Evolutionary conservation across 2,329 filamentous ascomycete genomes (phyloP).

Genomic region (Cercospora citrullina): DNA sequence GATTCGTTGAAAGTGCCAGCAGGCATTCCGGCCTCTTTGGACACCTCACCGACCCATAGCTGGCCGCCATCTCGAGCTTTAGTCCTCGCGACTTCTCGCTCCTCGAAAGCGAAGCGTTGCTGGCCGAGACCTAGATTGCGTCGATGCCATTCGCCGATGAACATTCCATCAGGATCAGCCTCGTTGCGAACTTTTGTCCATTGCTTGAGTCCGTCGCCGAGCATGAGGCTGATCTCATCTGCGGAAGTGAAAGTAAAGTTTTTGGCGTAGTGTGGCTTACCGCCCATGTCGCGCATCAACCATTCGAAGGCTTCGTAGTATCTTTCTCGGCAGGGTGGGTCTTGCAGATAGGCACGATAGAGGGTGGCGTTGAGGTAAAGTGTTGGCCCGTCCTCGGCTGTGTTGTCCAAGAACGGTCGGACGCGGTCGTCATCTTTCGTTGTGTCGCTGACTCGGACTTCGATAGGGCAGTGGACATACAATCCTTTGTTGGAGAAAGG

Average conservation of each 20-base stretch:
- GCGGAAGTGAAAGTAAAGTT: slow-evolving; percentile 69
- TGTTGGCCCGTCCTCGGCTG: slow-evolving; percentile 66
- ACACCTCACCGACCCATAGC: slow-evolving; percentile 39
- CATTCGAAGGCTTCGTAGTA: slow-evolving; percentile 92
- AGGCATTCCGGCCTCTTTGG: slow-evolving; percentile 6
- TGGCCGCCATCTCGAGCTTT: slow-evolving; percentile 47
- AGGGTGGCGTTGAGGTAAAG: slow-evolving; percentile 89
- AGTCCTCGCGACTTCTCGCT: slow-evolving; percentile 43
- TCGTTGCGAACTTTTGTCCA: slow-evolving; percentile 69
- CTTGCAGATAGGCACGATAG: slow-evolving; percentile 75
- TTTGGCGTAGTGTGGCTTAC: slow-evolving; percentile 88
- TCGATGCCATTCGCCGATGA: slow-evolving; percentile 87
- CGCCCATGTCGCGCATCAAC: slow-evolving; percentile 82
- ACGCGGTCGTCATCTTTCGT: slow-evolving; percentile 47
- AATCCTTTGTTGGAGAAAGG: slow-evolving; percentile 77
- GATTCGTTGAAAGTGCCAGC: slow-evolving; percentile 31
- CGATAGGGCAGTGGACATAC: slow-evolving; percentile 86
- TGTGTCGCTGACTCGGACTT: slow-evolving; percentile 83
- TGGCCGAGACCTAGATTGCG: slow-evolving; percentile 58
- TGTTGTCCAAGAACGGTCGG: slow-evolving; percentile 72
- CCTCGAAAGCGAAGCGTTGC: slow-evolving; percentile 43
- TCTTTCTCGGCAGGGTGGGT: slow-evolving; percentile 71
- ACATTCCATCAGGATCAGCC: slow-evolving; percentile 80
- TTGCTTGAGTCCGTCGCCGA: slow-evolving; percentile 64
- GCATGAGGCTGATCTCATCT: slow-evolving; percentile 64